Conservation (phyloP, 345 rosid species). For the Gynandropsis gynandra region DNA sequence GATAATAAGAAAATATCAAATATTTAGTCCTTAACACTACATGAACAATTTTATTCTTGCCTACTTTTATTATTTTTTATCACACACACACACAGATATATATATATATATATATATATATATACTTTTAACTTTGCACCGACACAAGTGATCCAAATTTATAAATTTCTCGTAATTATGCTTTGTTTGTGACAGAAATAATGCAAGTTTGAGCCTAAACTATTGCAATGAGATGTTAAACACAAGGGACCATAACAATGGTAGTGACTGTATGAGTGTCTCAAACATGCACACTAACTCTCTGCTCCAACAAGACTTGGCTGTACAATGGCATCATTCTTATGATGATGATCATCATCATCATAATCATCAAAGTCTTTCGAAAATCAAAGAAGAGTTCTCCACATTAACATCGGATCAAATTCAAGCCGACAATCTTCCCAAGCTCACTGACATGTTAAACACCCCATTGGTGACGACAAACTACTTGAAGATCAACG, state of each 20-base stretch:
- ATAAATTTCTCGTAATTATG: constrained; percentile 6
- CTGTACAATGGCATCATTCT: constrained; percentile 27
- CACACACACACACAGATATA: too few relatives aligned
- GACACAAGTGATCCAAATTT: too few relatives aligned
- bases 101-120: too few relatives aligned
- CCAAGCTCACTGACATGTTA: constrained; percentile 54
- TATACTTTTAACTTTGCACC: constrained; percentile 14
- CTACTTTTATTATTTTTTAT: too few relatives aligned
- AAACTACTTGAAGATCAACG: constrained; percentile 34
- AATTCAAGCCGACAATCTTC: constrained; percentile 23
- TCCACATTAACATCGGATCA: constrained; percentile 21
- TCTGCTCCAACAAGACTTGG: constrained; percentile 38
- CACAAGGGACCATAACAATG: constrained; percentile 21
- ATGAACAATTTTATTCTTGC: too few relatives aligned
- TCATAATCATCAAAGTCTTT: constrained; percentile 26
- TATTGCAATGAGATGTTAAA: constrained; percentile 29
- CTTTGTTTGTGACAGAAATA: constrained; percentile 17
- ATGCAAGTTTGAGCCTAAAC: constrained; percentile 26
- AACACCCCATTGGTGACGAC: constrained; percentile 26
- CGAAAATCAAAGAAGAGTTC: constrained; percentile 47
- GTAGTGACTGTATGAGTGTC: constrained; percentile 26
- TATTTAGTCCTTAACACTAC: too few relatives aligned
- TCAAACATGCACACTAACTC: constrained; percentile 26
- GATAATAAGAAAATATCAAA: too few relatives aligned
- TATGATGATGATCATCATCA: constrained; percentile 7